phyloP scores from a whole-genome alignment of 1,284 basidiomycete species.

The Cryptococcus hybrid region DNA sequence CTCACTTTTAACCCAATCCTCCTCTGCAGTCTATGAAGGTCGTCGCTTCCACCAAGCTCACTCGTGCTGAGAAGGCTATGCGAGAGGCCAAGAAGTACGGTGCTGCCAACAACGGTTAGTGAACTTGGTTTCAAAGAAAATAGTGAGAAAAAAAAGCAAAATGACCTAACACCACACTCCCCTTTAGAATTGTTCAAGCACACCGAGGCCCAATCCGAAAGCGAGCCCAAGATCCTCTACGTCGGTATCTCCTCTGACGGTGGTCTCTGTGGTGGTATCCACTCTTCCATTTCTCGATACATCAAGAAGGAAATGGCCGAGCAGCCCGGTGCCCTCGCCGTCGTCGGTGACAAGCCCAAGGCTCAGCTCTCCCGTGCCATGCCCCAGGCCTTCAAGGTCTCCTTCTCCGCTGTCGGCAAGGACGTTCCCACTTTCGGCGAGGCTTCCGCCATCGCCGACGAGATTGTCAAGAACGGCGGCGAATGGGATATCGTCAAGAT shows the following conservation, averaged over 20 bases:
- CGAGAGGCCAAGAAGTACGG: constrained; percentile 91
- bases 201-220: constrained; percentile 55
- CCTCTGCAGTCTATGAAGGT: constrained; percentile 90
- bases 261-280: constrained; percentile 99
- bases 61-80: constrained; percentile 96
- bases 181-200: constrained; percentile 74
- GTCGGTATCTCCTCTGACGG: constrained; percentile 96
- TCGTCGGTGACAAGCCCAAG: constrained; percentile 98
- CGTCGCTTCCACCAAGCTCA: constrained; percentile 97
- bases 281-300: constrained; percentile 92
- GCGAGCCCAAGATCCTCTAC: constrained; percentile 74
- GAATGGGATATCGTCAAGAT: constrained; percentile 86
- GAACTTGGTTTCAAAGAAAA: not conserved
- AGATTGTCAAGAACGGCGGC: constrained; percentile 81
- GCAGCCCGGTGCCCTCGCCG: constrained; percentile 68
- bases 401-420: constrained; percentile 97
- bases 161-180: not conserved
- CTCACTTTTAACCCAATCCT: not conserved
- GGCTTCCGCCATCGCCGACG: constrained; percentile 88
- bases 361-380: constrained; percentile 76
- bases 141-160: not conserved
- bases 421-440: constrained; percentile 97
- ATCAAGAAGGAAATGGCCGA: constrained; percentile 66
- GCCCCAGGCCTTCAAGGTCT: constrained; percentile 69
- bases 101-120: constrained; percentile 83